Conservation (phyloP, 139 green algal species). For the Chlorella ohadii region DNA sequence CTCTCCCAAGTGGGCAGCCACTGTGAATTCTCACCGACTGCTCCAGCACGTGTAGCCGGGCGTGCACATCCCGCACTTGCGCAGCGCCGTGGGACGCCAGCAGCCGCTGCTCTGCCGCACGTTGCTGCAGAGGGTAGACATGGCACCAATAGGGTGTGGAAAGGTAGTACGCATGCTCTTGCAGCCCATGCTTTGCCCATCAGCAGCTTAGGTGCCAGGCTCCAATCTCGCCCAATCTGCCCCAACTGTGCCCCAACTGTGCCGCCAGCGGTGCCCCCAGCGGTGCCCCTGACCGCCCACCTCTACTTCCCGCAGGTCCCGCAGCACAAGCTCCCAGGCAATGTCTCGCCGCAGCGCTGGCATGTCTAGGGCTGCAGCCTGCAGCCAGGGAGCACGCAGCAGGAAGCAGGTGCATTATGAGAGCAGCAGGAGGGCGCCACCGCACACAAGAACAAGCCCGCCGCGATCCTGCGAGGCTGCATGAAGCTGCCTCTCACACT, state of each 20-base stretch:
- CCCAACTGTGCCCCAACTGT: neutral
- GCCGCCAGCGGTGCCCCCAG: neutral
- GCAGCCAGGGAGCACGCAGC: neutral
- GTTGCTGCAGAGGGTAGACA: constrained; percentile 23
- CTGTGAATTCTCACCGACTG: constrained; percentile 12
- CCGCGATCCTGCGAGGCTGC: too few relatives aligned
- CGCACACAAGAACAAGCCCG: too few relatives aligned
- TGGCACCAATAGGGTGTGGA: neutral
- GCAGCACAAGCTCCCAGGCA: constrained; percentile 58
- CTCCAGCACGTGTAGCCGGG: constrained; percentile 31
- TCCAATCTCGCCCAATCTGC: too few relatives aligned
- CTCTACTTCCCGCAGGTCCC: constrained; percentile 38
- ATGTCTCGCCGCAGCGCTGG: constrained; percentile 56
- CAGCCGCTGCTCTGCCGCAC: constrained; percentile 32
- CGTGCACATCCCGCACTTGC: constrained; percentile 42
- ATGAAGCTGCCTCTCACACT: too few relatives aligned
- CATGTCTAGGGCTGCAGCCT: constrained; percentile 30
- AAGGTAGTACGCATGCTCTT: too few relatives aligned
- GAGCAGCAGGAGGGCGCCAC: too few relatives aligned
- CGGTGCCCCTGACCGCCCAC: constrained; percentile 1
- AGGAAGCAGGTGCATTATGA: too few relatives aligned
- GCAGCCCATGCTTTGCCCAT: too few relatives aligned
- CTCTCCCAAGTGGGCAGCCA: too few relatives aligned
- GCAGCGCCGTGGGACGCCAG: constrained; percentile 23
- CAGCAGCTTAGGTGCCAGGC: too few relatives aligned